Base-by-base conservation (phyloP, 768 basidiomycete species). In the Inosperma sp. region DNA sequence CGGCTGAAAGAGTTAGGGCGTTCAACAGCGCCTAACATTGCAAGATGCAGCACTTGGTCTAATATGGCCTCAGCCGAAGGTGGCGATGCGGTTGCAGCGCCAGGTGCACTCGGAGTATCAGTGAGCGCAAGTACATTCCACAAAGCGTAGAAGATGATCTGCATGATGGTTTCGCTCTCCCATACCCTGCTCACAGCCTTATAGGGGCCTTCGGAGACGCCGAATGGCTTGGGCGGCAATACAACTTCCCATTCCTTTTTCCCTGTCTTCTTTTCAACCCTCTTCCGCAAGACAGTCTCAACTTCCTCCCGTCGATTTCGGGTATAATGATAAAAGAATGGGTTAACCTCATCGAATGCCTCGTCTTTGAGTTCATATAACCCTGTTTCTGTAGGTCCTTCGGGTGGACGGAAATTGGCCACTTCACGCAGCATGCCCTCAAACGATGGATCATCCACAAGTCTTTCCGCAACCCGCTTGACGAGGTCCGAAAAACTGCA, bases 261-360 rank as follows among this genome's bases (percentile, higher is more conserved):
- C 19, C 64, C 80, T 0, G 76, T 78, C 56, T 74, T 75, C 72
- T 84, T 87, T 73, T 79, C 84, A 45, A 84, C 58, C 36, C 89
- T 76, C 41, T 75, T 78, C 53, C 81, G 76, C 41, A 94, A 70
- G 4, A 88, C 78, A 34, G 74, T 80, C 61, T 93, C 92, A 21
- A 92, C 95, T 63, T 93, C 90, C 59, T 95, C 91, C 33, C 93
- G 80, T 58, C 91, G 85, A 69, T 98, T 98, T 33, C 94, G 78
- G 13, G 90, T 86, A 65, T 96, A 97, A 63, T 97, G 94, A 62
- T 87, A 89, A 72, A 94, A 96, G 70, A 93, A 96, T 0, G 94
- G 93, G 60, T 97, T 88, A 56, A 97, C 87, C 56, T 96, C 88
- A 54, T 84, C 86, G 65, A 82, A 93, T 16, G 73, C 75, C 58